Evolutionary conservation across 1,139 yeast genomes (phyloP), one percentile per base, ranked within the genome.

Genomic region (Zhuliangozyma blackwelliae): DNA sequence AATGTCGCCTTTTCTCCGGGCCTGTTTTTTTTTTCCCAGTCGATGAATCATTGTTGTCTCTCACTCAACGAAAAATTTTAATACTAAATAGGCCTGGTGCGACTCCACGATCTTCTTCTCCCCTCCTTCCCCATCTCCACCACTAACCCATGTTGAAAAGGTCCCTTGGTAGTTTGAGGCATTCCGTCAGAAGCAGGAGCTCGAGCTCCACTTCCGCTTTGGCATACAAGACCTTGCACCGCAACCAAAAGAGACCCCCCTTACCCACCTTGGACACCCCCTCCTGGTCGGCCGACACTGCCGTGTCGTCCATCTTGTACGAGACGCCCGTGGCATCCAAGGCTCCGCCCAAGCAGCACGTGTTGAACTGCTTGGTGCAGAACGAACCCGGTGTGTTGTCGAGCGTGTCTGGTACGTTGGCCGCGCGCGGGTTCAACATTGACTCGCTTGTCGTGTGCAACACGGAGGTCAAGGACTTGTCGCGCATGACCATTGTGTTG

Each of bases 331-430:
- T 79, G 21, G 83, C 86, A 13, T 74, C 85, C 6, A 73, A 63
- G 39, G 76, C 79, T 4, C 87, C 89, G 29, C 71, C 75, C 49
- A 82, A 82, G 46, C 88, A 86, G 55, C 97, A 92, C 54, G 95
- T 92, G 32, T 73, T 92, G 60, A 94, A 92, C 74, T 92, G 98
- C 68, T 75, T 92, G 59, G 98, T 92, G 27, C 98, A 92, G 65
- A 90, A 92, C 64, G 98, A 92, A 66, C 98, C 98, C 5, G 98
- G 98, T 71, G 98, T 92, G 36, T 72, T 92, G 54, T 83, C 96
- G 33, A 77, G 94, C 39, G 88, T 92, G 34, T 85, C 97, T 5
- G 96, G 97, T 40, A 90, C 96, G 35, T 73, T 92, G 51, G 98
- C 98, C 28, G 97, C 97, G 31, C 78, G 98, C 60, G 98, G 98